Evolutionary conservation across 2,329 filamentous ascomycete species (phyloP), one percentile per base, ranked within the genome.

Genomic region (Plectosphaerella cucumerina): DNA sequence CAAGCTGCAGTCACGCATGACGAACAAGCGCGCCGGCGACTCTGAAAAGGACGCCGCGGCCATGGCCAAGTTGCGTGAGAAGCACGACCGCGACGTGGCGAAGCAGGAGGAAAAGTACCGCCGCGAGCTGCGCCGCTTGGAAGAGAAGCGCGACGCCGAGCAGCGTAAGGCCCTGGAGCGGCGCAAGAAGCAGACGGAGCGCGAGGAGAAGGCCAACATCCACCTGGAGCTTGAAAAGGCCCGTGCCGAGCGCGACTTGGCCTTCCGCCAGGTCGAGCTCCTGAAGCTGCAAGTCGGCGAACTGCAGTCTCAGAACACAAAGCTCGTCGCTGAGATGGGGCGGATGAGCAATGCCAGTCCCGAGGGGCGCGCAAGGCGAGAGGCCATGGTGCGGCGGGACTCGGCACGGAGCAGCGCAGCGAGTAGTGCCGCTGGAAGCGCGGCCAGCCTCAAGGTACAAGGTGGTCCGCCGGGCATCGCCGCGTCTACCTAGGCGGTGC

Each of bases 91-190:
- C 45, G 83, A 87, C 56, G 64, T 85, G 0, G 78, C 80, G 42
- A 88, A 86, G 62, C 81, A 85, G 48, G 81, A 86, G 57, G 84
- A 84, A 44, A 86, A 84, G 58, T 84, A 85, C 58, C 76, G 78
- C 55, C 77, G 76, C 12, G 85, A 90, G 60, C 70, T 87, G 44
- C 71, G 71, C 55, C 86, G 85, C 65, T 69, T 88, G 2, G 81
- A 89, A 56, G 77, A 82, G 56, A 83, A 82, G 68, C 80, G 81
- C 45, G 72, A 75, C 52, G 78, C 76, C 51, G 87, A 90, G 60
- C 74, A 82, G 53, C 74, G 72, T 58, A 87, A 85, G 65, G 77
- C 77, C 1, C 76, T 78, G 51, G 75, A 77, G 44, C 67, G 74
- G 22, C 69, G 68, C 44, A 69, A 68, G 22, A 85, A 84, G 65